phyloP scores from a whole-genome alignment of 371 early-diverging fungal species.

The Zychaea mexicana region DNA sequence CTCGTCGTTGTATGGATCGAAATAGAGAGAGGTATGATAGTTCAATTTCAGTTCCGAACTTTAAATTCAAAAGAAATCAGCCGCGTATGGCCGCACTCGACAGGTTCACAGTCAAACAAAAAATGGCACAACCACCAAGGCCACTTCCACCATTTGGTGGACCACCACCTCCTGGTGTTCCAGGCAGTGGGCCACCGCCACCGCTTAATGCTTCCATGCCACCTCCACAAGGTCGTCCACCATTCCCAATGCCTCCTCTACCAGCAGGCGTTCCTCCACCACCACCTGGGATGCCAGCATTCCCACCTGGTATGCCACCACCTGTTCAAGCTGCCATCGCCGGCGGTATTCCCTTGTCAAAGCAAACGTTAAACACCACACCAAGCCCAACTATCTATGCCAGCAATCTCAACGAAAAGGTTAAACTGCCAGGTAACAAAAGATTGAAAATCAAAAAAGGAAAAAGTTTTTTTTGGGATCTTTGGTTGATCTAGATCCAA shows the following conservation, averaged over 20 bases:
- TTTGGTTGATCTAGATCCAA: background rate
- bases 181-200: background rate
- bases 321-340: conserved; percentile 17
- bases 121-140: conserved; percentile 14
- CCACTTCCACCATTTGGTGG: background rate
- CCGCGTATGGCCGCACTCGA: no score
- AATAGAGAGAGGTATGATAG: no score
- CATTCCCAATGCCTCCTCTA: conserved; percentile 7
- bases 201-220: background rate
- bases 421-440: conserved; percentile 79
- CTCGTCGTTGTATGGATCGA: no score
- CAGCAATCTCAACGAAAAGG: conserved; percentile 85
- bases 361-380: conserved; percentile 61
- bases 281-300: conserved; percentile 15
- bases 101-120: no score
- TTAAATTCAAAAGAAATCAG: no score
- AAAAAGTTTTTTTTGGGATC: no score
- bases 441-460: no score
- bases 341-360: conserved; percentile 52
- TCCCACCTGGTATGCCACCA: conserved; percentile 1
- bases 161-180: conserved; percentile 7
- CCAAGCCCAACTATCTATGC: conserved; percentile 88
- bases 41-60: no score
- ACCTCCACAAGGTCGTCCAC: background rate
- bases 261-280: conserved; percentile 9